phyloP scores from a whole-genome alignment of 352 stramenopile species.

The Sclerospora graminicola region DNA sequence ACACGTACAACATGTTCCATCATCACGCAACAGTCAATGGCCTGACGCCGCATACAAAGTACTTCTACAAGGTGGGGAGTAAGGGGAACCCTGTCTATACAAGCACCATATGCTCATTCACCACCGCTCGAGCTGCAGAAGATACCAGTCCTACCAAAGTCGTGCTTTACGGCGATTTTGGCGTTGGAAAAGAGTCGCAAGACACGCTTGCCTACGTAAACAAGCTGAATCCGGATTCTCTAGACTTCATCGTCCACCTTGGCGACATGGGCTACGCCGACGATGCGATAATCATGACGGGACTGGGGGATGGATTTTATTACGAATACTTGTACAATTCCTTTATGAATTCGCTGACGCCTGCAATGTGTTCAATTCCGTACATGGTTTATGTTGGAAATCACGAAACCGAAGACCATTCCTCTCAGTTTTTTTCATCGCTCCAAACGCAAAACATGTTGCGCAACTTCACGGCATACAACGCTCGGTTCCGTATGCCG shows the following conservation, averaged over 20 bases:
- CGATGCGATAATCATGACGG: slow-evolving; percentile 13
- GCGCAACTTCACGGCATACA: slow-evolving; percentile 79
- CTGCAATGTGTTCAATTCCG: slow-evolving; percentile 39
- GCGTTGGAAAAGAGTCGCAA: slow-evolving; percentile 28
- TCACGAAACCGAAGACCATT: slow-evolving; percentile 85
- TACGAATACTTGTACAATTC: slow-evolving; percentile 84
- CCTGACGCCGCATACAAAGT: slow-evolving; percentile 25
- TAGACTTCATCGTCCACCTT: slow-evolving; percentile 63
- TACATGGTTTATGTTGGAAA: slow-evolving; percentile 85
- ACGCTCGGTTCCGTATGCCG: slow-evolving; percentile 83
- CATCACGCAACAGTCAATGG: slow-evolving; percentile 26
- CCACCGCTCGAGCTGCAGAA: slow-evolving; percentile 14
- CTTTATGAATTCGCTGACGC: slow-evolving; percentile 62
- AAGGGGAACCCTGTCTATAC: slow-evolving; percentile 11
- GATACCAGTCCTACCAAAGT: slow-evolving; percentile 37
- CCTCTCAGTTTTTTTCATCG: slow-evolving; percentile 39
- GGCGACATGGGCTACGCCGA: slow-evolving; percentile 56
- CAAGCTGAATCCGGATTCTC: slow-evolving; percentile 13
- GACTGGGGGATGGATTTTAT: slow-evolving; percentile 46
- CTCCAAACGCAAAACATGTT: slow-evolving; percentile 38
- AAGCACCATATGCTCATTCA: slow-evolving; percentile 22
- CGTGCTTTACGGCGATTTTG: slow-evolving; percentile 46
- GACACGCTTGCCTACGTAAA: slow-evolving; percentile 32
- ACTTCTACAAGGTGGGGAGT: slow-evolving; percentile 45
- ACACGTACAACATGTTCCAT: slow-evolving; percentile 32